Evolutionary conservation across 208 protist species (phyloP).

Genomic region (Wallacemonas collosoma): DNA sequence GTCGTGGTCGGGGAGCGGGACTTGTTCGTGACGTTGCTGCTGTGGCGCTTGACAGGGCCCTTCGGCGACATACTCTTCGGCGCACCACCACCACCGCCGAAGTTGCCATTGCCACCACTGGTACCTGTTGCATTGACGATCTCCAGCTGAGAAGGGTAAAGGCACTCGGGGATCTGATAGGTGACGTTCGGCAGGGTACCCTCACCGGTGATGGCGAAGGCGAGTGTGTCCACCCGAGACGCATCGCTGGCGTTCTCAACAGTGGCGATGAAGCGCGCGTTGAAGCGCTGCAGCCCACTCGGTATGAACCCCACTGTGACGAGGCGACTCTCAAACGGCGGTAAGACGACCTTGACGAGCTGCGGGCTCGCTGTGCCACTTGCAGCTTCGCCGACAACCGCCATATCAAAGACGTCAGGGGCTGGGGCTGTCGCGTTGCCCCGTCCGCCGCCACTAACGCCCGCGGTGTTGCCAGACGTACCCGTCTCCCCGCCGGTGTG

Average conservation of each 20-base stretch:
- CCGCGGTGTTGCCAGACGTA: conserved; percentile 11
- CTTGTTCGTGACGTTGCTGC: conserved; percentile 10
- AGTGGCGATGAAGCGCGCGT: conserved; percentile 87
- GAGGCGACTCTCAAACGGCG: conserved; percentile 96
- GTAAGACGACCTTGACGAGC: conserved; percentile 66
- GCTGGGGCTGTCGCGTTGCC: not conserved
- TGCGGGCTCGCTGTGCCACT: not conserved
- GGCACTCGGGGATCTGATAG: conserved; percentile 57
- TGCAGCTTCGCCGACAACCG: conserved; percentile 30
- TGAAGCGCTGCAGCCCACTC: conserved; percentile 72
- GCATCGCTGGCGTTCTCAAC: conserved; percentile 85
- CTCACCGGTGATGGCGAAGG: conserved; percentile 92
- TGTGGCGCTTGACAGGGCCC: not conserved
- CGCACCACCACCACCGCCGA: no score
- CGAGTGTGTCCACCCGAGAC: conserved; percentile 41
- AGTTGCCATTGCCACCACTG: not conserved
- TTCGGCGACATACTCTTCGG: no score
- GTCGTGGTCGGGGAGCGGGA: conserved; percentile 3
- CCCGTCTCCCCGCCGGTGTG: conserved; percentile 19
- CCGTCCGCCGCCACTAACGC: not conserved
- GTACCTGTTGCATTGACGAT: not conserved
- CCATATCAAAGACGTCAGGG: conserved; percentile 66
- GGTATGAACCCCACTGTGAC: conserved; percentile 93
- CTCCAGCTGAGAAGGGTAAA: conserved; percentile 20
- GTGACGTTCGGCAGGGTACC: conserved; percentile 93